A percentile compares a stretch with the other conserved stretches of the same genome.
Conservation (phyloP, 2,329 filamentous ascomycete genomes). For the Ophiognomonia clavigignenti-juglandacearum region DNA sequence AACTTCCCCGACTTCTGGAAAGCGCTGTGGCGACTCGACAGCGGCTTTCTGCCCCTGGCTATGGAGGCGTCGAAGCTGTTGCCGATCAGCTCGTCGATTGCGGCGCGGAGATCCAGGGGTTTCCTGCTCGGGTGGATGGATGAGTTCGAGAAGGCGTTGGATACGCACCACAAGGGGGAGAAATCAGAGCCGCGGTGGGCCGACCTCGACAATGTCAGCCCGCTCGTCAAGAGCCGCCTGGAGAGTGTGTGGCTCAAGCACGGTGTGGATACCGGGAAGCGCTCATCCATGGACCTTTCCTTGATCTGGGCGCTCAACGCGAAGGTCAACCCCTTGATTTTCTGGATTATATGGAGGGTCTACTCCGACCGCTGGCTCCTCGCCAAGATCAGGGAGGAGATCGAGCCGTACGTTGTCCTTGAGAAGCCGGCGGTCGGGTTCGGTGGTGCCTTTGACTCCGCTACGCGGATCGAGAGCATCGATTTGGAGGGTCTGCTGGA, state of each 20-base stretch:
- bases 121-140: constrained; percentile 24
- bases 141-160: constrained; percentile 32
- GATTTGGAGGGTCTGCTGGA: constrained; percentile 31
- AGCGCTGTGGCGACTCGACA: constrained; percentile 33
- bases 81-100: constrained; percentile 27
- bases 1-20: constrained; percentile 35
- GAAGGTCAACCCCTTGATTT: constrained; percentile 31
- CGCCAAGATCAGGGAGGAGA: constrained; percentile 32
- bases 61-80: constrained; percentile 28
- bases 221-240: constrained; percentile 26
- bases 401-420: constrained; percentile 27
- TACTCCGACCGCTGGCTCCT: constrained; percentile 33
- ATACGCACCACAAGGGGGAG: constrained; percentile 27
- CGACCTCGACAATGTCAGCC: constrained; percentile 31
- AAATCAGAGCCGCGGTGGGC: constrained; percentile 31
- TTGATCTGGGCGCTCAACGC: constrained; percentile 34
- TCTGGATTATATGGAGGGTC: constrained; percentile 38
- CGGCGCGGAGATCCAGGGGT: constrained; percentile 25
- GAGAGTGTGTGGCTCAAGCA: constrained; percentile 17
- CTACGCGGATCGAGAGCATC: constrained; percentile 28
- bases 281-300: constrained; percentile 30
- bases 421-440: constrained; percentile 32
- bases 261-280: constrained; percentile 25
- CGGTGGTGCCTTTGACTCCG: constrained; percentile 29
- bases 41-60: constrained; percentile 27